These are phyloP conservation scores for Cercospora sp. DNA, from an alignment of 2,329 filamentous ascomycete genomes.

Conservation along the genomic window DNA sequence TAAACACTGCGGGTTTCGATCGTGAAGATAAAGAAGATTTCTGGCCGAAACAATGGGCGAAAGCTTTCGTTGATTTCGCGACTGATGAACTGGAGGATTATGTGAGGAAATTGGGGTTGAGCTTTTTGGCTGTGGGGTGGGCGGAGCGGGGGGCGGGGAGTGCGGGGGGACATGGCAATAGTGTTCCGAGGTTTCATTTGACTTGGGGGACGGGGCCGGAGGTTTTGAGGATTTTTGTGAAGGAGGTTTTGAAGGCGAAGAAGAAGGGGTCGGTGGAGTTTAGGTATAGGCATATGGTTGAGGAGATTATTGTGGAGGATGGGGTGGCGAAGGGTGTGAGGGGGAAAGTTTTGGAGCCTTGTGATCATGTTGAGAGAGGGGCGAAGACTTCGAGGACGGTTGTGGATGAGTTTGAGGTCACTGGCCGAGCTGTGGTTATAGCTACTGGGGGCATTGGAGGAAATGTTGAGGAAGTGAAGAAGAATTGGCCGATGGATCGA, in stretches of 20 bases:
- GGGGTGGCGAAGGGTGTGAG: not conserved
- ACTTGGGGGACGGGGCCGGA: not conserved
- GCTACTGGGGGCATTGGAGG: not conserved
- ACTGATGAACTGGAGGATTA: not conserved
- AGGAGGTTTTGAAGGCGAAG: not conserved
- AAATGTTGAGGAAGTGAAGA: not conserved
- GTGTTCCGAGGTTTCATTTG: constrained; percentile 5
- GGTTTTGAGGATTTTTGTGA: not conserved
- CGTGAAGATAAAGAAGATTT: not conserved
- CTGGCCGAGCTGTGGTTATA: not conserved
- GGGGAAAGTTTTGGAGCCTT: not conserved
- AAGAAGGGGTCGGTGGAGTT: not conserved
- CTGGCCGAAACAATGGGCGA: constrained; percentile 2
- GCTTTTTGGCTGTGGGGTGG: not conserved
- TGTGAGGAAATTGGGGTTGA: not conserved
- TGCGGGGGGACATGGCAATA: not conserved
- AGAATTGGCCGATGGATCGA: constrained; percentile 1
- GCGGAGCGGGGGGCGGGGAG: not conserved
- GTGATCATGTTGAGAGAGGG: not conserved
- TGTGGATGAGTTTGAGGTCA: not conserved
- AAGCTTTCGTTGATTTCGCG: not conserved
- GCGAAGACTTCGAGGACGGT: not conserved
- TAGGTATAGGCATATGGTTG: not conserved
- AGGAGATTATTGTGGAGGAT: constrained; percentile 4
- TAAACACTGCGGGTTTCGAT: not conserved